Evolutionary conservation across 75 land plant genomes (phyloP).

Genomic region (Cryptomeria japonica): DNA sequence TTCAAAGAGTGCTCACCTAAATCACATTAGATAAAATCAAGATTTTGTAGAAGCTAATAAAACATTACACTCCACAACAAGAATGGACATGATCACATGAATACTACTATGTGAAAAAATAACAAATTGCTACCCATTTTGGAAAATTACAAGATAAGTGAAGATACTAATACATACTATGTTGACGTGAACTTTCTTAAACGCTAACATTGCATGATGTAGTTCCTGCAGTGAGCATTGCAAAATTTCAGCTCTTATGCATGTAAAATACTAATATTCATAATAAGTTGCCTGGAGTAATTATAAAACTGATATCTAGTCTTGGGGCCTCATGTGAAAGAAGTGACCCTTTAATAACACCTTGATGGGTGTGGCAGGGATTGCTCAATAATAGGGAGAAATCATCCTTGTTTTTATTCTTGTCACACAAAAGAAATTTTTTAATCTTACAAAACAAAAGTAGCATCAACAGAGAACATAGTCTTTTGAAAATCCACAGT

Average conservation of each 20-base stretch:
- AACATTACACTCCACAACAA: neutral
- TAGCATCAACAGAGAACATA: no score
- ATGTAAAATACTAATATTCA: neutral
- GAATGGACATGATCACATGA: neutral
- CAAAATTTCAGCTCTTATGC: neutral
- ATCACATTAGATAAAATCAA: neutral
- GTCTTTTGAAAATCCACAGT: no score
- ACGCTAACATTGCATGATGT: conserved; percentile 73
- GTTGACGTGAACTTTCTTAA: conserved; percentile 96
- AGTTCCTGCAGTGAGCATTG: conserved; percentile 61
- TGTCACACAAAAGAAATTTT: no score
- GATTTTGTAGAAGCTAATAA: neutral
- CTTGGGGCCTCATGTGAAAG: no score
- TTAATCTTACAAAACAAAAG: no score
- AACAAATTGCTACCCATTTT: neutral
- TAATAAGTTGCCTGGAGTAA: neutral
- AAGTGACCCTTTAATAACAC: no score
- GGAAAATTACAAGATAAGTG: neutral
- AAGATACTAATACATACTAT: conserved; percentile 54
- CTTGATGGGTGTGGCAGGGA: no score
- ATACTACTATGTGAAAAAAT: neutral
- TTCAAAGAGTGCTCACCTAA: conserved; percentile 67
- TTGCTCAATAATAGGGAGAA: no score
- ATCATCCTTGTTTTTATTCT: no score
- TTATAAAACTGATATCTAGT: no score